A percentile compares a stretch with the other conserved stretches of the same genome.
These are phyloP conservation scores for Yamadazyma ubonensis DNA, from an alignment of 805 yeast genomes.

Conservation along the genomic window DNA sequence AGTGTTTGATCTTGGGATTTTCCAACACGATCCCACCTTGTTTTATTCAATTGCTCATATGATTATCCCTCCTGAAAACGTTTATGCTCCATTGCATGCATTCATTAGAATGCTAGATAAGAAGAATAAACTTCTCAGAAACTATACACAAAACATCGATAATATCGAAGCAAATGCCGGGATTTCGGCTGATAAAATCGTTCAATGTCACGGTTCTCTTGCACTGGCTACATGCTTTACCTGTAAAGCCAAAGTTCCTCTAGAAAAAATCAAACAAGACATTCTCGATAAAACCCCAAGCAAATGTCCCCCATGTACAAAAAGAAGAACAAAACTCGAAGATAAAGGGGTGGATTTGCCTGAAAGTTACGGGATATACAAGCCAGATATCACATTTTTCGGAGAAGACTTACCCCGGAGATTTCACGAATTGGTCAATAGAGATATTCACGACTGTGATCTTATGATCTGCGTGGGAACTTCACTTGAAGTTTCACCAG, in stretches of 20 bases:
- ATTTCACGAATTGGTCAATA: constrained; percentile 31
- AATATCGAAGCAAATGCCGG: constrained; percentile 49
- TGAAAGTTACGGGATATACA: constrained; percentile 54
- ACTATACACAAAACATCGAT: constrained; percentile 47
- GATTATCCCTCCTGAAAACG: constrained; percentile 41
- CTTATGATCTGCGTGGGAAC: constrained; percentile 83
- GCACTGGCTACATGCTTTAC: constrained; percentile 73
- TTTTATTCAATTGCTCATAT: constrained; percentile 45
- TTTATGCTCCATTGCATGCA: constrained; percentile 39
- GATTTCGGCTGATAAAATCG: constrained; percentile 52
- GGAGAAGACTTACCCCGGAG: constrained; percentile 63
- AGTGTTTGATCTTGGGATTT: constrained; percentile 40
- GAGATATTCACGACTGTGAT: constrained; percentile 71
- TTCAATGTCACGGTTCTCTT: constrained; percentile 85
- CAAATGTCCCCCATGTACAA: constrained; percentile 48
- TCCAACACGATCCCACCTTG: constrained; percentile 36
- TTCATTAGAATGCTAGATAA: constrained; percentile 38
- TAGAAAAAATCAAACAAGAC: constrained; percentile 46
- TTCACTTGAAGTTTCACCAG: constrained; percentile 65
- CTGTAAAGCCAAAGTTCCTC: constrained; percentile 57
- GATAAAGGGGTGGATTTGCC: constrained; percentile 26
- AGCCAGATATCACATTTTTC: constrained; percentile 86
- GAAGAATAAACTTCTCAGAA: constrained; percentile 37
- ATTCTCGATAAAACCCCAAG: constrained; percentile 52
- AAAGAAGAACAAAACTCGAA: constrained; percentile 20